phyloP scores from a whole-genome alignment of 2,329 filamentous ascomycete genomes.

The Alternaria novae-zelandiae region DNA sequence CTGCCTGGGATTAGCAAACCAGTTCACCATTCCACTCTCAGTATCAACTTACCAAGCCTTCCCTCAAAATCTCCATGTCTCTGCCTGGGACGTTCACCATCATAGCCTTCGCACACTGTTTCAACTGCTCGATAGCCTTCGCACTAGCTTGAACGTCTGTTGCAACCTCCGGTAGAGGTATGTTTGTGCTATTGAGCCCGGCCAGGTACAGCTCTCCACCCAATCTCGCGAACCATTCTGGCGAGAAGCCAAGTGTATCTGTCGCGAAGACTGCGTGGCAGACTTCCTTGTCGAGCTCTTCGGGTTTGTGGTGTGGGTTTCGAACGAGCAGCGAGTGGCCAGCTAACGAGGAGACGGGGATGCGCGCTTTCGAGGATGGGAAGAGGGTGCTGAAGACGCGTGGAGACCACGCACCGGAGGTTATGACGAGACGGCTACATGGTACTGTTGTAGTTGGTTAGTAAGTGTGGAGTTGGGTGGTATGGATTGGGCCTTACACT shows the following conservation, averaged over 20 bases:
- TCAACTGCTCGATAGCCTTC: constrained; percentile 58
- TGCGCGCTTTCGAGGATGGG: constrained; percentile 56
- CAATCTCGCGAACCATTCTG: constrained; percentile 72
- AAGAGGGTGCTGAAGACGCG: constrained; percentile 71
- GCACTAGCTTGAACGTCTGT: constrained; percentile 58
- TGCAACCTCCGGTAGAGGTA: constrained; percentile 66
- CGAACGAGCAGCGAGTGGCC: constrained; percentile 75
- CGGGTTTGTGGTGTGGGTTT: constrained; percentile 60
- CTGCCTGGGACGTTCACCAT: constrained; percentile 54
- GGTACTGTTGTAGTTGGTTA: constrained; percentile 54
- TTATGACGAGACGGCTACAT: constrained; percentile 69
- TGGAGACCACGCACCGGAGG: constrained; percentile 75
- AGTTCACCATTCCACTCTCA: not conserved
- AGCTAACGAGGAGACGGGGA: constrained; percentile 68
- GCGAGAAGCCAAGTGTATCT: constrained; percentile 64
- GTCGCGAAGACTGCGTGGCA: constrained; percentile 75
- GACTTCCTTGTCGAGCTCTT: constrained; percentile 52
- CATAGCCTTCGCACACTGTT: constrained; percentile 56
- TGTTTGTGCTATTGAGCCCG: constrained; percentile 68
- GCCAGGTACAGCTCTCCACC: constrained; percentile 75
- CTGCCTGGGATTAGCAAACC: constrained; percentile 10
- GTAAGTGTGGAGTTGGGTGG: not conserved
- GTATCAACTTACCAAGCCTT: constrained; percentile 57
- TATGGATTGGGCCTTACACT: constrained; percentile 7
- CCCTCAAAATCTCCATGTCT: constrained; percentile 67